Evolutionary conservation across 139 green algal species (phyloP).

Genomic region (Chlamydomonas asymmetrica): DNA sequence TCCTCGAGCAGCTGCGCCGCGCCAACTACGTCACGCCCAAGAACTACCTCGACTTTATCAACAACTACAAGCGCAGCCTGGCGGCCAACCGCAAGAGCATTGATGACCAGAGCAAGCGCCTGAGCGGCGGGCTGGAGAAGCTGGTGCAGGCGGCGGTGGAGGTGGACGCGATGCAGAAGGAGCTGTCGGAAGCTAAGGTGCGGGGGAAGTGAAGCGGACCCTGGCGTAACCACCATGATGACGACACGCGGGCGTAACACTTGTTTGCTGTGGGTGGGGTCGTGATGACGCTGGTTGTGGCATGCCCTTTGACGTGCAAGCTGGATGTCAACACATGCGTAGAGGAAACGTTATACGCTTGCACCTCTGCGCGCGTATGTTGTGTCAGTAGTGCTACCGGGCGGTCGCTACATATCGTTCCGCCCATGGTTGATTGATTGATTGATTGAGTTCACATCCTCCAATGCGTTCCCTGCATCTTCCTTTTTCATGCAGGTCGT

Average conservation of each 20-base stretch:
- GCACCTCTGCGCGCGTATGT: neutral
- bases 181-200: conserved; percentile 76
- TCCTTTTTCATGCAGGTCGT: conserved; percentile 44
- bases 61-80: conserved; percentile 77
- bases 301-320: too few species aligned
- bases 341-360: too few species aligned
- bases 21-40: conserved; percentile 94
- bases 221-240: too few species aligned
- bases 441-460: too few species aligned
- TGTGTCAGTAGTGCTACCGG: neutral
- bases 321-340: too few species aligned
- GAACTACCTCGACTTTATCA: conserved; percentile 93
- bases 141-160: conserved; percentile 82
- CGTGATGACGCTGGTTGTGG: too few species aligned
- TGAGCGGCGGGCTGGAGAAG: conserved; percentile 81
- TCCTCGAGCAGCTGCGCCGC: conserved; percentile 73
- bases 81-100: conserved; percentile 53
- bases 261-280: too few species aligned
- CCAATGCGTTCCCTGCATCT: neutral
- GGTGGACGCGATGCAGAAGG: conserved; percentile 83
- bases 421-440: too few species aligned
- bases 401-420: too few species aligned
- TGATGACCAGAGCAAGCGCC: conserved; percentile 56
- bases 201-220: too few species aligned
- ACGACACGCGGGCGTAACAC: too few species aligned